Evolutionary conservation across 164 flowering plant species (phyloP), one percentile per base, ranked within the genome.

Genomic region (Sedum album): DNA sequence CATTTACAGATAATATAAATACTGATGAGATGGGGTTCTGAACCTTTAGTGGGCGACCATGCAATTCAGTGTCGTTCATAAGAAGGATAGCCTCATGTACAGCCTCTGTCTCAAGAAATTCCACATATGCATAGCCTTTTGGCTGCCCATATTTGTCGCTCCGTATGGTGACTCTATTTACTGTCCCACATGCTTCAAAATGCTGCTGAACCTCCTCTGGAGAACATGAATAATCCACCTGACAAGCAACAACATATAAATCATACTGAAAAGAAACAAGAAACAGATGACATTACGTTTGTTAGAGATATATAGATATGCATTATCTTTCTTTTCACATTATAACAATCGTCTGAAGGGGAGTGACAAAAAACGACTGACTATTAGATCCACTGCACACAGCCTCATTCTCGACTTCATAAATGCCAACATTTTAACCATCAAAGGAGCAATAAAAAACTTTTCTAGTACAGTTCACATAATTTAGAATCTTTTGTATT

Each of bases 181-280:
- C 88, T 4, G 89, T 87, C 6, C 89, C 92, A 77, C 92, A 87
- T 61, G 88, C 73, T 71, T 85, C 87, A 68, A 87, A 87, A 83
- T 87, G 92, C 74, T 82, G 89, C 74, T 85, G 89, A 65, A 85
- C 86, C 74, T 85, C 88, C 72, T 87, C 92, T 66, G 89, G 89
- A 2, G 89, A 85, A 75, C 89, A 85, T 28, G 87, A 68, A 72
- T 85, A 87, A 68, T 87, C 92, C 46, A 87, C 92, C 92, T 85
- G 77, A 18, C 55, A 48, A 18, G 2, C 55, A 42, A 18, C 55
- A 48, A 48, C 18, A 48, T 7, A 48, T 48, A 48, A n/a, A 48
- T 42, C 48, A 42, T 42, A 8, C 17, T 42, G 48, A 42, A 42
- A 42, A 42, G 1, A 42, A 42, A 42, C 13, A 5, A 42, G 14